Evolutionary conservation across 768 basidiomycete genomes (phyloP).

Genomic region (Holtermannia corniformis): DNA sequence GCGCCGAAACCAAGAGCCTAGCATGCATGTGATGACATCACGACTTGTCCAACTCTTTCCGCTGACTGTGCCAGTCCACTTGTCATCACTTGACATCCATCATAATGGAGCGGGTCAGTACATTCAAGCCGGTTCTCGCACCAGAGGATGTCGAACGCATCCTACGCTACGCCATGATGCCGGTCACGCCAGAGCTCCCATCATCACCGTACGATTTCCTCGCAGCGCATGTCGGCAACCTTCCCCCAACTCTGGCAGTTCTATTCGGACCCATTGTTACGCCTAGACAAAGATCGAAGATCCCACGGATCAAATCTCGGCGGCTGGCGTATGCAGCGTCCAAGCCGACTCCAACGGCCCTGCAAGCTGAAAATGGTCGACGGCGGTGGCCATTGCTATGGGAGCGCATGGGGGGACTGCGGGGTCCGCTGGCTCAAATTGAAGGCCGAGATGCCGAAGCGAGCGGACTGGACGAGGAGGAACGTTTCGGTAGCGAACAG

Average conservation of each 20-base stretch:
- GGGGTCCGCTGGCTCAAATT: background rate
- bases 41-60: too few species aligned
- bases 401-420: conserved; percentile 33
- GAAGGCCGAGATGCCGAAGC: background rate
- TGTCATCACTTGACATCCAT: too few species aligned
- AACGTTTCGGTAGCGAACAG: conserved; percentile 1
- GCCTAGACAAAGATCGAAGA: conserved; percentile 22
- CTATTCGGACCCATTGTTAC: conserved; percentile 18
- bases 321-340: conserved; percentile 21
- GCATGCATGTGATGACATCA: too few species aligned
- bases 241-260: conserved; percentile 21
- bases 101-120: too few species aligned
- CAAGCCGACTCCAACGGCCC: conserved; percentile 5
- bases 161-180: conserved; percentile 24
- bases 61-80: too few species aligned
- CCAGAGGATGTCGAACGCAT: conserved; percentile 22
- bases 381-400: conserved; percentile 35
- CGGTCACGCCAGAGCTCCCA: conserved; percentile 16
- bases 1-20: too few species aligned
- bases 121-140: too few species aligned
- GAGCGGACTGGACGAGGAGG: background rate
- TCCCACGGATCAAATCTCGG: conserved; percentile 32
- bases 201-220: conserved; percentile 28
- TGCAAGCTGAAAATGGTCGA: conserved; percentile 10
- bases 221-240: conserved; percentile 9